phyloP scores from a whole-genome alignment of 1,284 basidiomycete genomes.

The Schizophyllum amplum region DNA sequence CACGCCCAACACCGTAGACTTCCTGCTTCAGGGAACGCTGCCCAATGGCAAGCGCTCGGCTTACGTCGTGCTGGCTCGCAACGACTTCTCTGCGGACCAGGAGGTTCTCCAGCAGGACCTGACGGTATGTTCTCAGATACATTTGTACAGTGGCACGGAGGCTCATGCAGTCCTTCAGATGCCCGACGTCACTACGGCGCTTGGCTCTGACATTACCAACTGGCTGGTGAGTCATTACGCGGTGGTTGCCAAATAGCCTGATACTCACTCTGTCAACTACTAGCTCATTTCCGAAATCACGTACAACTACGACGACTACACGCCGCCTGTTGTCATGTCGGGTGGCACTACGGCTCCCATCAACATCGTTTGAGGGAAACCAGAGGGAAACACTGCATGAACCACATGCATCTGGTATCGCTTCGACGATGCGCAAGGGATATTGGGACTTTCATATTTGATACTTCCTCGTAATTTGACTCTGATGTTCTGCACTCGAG shows the following conservation, averaged over 20 bases:
- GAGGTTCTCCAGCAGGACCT: constrained; percentile 1
- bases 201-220: background rate
- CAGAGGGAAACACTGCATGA: background rate
- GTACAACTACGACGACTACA: background rate
- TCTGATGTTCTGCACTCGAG: background rate
- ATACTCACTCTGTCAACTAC: background rate
- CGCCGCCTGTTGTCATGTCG: background rate
- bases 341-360: background rate
- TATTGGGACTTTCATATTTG: background rate
- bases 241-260: too few species aligned
- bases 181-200: background rate
- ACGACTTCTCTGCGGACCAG: constrained; percentile 7
- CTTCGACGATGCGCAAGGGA: background rate
- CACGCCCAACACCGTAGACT: constrained; percentile 11
- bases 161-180: background rate
- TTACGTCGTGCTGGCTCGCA: constrained; percentile 9
- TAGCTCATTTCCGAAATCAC: background rate
- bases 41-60: constrained; percentile 7
- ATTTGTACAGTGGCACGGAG: background rate
- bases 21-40: constrained; percentile 11
- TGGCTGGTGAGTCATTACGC: background rate
- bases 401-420: background rate
- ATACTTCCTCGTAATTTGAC: background rate
- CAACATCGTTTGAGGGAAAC: background rate
- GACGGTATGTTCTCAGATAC: background rate